These are phyloP conservation scores for Lodderomyces theae DNA, from an alignment of 1,139 yeast genomes.

Conservation along the genomic window DNA sequence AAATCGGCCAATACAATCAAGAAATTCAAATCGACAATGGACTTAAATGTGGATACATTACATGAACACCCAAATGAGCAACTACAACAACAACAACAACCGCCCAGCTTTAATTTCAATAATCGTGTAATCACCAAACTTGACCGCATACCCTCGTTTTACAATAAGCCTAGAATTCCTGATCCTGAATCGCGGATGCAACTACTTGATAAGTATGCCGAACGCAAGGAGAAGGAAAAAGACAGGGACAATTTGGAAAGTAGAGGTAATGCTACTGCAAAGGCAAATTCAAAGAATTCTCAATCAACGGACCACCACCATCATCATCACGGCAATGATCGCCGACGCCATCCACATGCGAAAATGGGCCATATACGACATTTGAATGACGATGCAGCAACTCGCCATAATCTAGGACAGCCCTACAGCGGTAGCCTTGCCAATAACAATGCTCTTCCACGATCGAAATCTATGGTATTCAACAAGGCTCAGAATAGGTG, in stretches of 20 bases:
- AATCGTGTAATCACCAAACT: constrained; percentile 36
- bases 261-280: neutral
- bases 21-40: constrained; percentile 36
- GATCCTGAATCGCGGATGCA: constrained; percentile 17
- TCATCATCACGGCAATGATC: constrained; percentile 4
- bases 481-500: constrained; percentile 52
- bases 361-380: constrained; percentile 35
- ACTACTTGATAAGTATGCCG: constrained; percentile 28
- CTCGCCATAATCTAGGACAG: no score
- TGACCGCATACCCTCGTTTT: constrained; percentile 46
- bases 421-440: constrained; percentile 2
- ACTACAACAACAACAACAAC: neutral
- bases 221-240: constrained; percentile 14
- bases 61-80: neutral
- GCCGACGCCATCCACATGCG: constrained; percentile 3
- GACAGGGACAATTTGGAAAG: neutral
- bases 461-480: constrained; percentile 45
- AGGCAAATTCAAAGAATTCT: neutral
- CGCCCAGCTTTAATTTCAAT: constrained; percentile 30
- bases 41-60: constrained; percentile 15
- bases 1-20: constrained; percentile 18
- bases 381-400: constrained; percentile 19
- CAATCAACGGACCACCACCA: neutral
- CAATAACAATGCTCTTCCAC: constrained; percentile 7
- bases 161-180: constrained; percentile 21